A percentile compares a stretch with the other conserved stretches of the same genome.
Evolutionary conservation across 495 filamentous ascomycete species (phyloP).

Genomic region (Annulohypoxylon nitens): DNA sequence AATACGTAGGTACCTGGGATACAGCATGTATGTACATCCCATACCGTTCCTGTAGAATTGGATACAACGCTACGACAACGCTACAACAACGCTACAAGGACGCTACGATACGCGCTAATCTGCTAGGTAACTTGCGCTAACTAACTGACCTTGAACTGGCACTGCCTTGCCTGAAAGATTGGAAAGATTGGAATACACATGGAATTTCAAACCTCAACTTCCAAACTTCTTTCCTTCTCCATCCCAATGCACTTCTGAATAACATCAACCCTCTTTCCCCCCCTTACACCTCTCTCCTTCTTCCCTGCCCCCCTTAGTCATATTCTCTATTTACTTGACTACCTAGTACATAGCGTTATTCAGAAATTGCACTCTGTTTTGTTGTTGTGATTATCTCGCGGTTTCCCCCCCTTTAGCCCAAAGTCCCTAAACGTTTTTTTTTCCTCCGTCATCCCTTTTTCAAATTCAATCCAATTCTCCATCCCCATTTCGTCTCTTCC

Average conservation of each 20-base stretch:
- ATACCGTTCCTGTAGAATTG: slow-evolving; percentile 32
- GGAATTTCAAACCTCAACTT: slow-evolving; percentile 48
- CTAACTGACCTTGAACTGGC: slow-evolving; percentile 14
- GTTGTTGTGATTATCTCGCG: slow-evolving; percentile 51
- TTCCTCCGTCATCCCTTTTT: slow-evolving; percentile 44
- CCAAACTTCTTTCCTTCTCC: slow-evolving; percentile 53
- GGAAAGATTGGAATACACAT: slow-evolving; percentile 3
- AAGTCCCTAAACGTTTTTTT: slow-evolving; percentile 42
- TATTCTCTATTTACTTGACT: slow-evolving; percentile 51
- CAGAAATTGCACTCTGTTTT: slow-evolving; percentile 51
- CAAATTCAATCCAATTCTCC: slow-evolving; percentile 23
- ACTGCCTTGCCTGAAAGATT: slow-evolving; percentile 20
- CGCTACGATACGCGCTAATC: slow-evolving; percentile 23
- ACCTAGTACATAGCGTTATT: slow-evolving; percentile 54
- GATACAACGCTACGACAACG: slow-evolving; percentile 31
- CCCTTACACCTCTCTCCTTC: slow-evolving; percentile 49
- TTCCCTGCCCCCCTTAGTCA: slow-evolving; percentile 47
- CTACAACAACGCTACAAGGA: slow-evolving; percentile 33
- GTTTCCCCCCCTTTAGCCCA: slow-evolving; percentile 42
- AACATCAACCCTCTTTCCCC: slow-evolving; percentile 58
- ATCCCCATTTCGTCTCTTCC: slow-evolving; percentile 31
- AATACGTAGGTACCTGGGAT: not conserved
- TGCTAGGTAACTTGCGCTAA: slow-evolving; percentile 16
- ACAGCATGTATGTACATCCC: not conserved
- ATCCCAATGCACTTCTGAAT: slow-evolving; percentile 55